Percentiles rank a stretch among this genome's conserved stretches.
phyloP scores from a whole-genome alignment of 129 eudicot genomes.

The Flaveria ramosissima region DNA sequence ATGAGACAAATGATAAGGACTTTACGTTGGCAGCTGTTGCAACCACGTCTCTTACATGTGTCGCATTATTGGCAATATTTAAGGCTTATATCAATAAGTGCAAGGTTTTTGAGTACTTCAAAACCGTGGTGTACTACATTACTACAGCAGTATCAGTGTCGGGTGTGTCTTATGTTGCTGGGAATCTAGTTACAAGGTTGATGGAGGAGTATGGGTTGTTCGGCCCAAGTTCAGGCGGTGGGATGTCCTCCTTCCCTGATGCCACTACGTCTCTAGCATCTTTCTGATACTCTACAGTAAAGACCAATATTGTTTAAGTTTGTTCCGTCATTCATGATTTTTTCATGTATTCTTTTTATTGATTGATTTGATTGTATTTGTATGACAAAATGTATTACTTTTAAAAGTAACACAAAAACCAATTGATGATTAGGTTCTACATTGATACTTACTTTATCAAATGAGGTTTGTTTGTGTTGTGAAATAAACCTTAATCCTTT shows the following conservation, averaged over 20 bases:
- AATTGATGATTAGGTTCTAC: too few species aligned
- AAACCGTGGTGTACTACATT: slow-evolving; percentile 47
- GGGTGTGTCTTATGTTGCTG: slow-evolving; percentile 56
- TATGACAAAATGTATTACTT: neutral
- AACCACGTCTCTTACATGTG: slow-evolving; percentile 45
- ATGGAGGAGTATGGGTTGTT: slow-evolving; percentile 50
- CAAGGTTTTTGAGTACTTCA: slow-evolving; percentile 29
- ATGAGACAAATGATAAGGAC: slow-evolving; percentile 18
- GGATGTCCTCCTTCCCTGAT: neutral
- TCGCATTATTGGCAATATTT: slow-evolving; percentile 44
- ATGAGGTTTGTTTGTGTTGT: too few species aligned
- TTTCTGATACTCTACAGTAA: neutral
- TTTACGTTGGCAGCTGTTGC: slow-evolving; percentile 22
- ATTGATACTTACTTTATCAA: too few species aligned
- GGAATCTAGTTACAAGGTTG: slow-evolving; percentile 44
- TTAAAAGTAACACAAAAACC: neutral
- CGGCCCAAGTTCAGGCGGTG: slow-evolving; percentile 18
- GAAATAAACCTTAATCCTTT: too few species aligned
- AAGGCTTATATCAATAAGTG: slow-evolving; percentile 43
- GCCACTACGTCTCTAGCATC: slow-evolving; percentile 21
- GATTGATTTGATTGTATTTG: neutral
- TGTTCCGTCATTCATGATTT: neutral
- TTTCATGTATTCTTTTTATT: neutral
- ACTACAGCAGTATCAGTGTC: slow-evolving; percentile 39
- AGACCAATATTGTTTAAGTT: neutral